phyloP scores from a whole-genome alignment of 345 rosid species.

The Lepidium aucheri region DNA sequence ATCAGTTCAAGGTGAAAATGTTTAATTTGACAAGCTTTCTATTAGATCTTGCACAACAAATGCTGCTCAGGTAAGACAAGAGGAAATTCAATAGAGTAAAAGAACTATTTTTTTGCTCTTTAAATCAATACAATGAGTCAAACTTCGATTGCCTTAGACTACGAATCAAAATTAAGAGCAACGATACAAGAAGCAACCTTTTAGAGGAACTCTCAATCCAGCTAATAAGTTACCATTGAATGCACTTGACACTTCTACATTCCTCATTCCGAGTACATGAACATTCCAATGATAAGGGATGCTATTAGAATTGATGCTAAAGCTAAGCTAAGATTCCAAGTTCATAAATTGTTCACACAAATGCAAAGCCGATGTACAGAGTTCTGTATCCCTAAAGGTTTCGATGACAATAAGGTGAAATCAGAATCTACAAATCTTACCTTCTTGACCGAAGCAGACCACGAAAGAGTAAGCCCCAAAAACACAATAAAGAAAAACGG shows the following conservation, averaged over 20 bases:
- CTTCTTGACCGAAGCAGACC: constrained; percentile 35
- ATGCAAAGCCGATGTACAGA: neutral
- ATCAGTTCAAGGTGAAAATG: neutral
- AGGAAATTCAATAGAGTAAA: neutral
- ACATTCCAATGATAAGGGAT: neutral
- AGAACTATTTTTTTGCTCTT: neutral
- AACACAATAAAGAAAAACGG: constrained; percentile 95
- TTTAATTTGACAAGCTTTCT: neutral
- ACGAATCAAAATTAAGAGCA: neutral
- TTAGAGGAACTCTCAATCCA: neutral
- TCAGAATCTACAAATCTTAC: neutral
- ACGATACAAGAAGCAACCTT: neutral
- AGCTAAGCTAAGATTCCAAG: neutral
- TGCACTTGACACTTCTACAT: neutral
- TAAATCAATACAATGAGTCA: neutral
- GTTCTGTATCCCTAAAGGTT: neutral
- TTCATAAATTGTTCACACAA: neutral
- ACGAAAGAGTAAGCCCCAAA: constrained; percentile 78
- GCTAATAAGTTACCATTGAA: neutral
- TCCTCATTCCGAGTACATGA: neutral
- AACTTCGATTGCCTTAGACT: neutral
- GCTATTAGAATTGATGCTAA: neutral
- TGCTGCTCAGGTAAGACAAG: neutral
- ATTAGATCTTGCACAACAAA: neutral
- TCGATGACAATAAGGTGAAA: neutral